Base-by-base conservation (phyloP, 768 basidiomycete species). In the Dentipellis sp. region DNA sequence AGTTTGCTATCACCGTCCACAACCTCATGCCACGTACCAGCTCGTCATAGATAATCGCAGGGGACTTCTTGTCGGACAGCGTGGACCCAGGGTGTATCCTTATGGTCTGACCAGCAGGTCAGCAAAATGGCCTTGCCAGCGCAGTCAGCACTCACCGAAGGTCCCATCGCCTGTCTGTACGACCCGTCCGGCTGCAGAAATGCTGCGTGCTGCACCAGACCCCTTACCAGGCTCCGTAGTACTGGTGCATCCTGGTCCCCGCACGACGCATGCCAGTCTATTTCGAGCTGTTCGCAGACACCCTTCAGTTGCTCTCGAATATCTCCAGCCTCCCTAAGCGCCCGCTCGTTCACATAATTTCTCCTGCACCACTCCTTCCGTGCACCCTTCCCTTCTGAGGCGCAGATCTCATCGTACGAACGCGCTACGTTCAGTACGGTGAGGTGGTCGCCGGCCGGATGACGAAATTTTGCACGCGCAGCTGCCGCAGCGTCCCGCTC, bases 81-180 rank as follows among this genome's bases (percentile, higher is more conserved):
- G 81, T 78, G 34, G 94, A 97, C 34, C 88, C 80, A 0, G 95
- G 97, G 65, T 98, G 93, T 19, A 99, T 88, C 68, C 94, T 95
- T 56, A 98, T 77, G 21, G 79, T 68, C 91, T 74, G 48, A 1
- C 1, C 48, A 10, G 21, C 12, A 67, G 58, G 47, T 51, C 48
- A 23, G 16, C 45, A 42, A 10, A 34, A 4, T 16, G n/a, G n/a
- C 23, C n/a, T 14, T 46, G 35, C 21, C 53, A 53, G 7, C 50
- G 29, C 19, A 51, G 56, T 39, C 29, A 40, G 29, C 10, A 71
- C 80, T 50, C 59, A 87, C 83, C 57, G 81, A 78, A 48, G 79
- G 81, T 1, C 88, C 88, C 74, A 90, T 80, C 3, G 81, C 75
- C 66, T 82, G 89, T 66, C 85, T 95, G 74, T 97, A 99, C 35